A percentile compares a stretch with the other conserved stretches of the same genome.
phyloP scores from a whole-genome alignment of 2,329 filamentous ascomycete genomes.

The Simplicillium aogashimaense region DNA sequence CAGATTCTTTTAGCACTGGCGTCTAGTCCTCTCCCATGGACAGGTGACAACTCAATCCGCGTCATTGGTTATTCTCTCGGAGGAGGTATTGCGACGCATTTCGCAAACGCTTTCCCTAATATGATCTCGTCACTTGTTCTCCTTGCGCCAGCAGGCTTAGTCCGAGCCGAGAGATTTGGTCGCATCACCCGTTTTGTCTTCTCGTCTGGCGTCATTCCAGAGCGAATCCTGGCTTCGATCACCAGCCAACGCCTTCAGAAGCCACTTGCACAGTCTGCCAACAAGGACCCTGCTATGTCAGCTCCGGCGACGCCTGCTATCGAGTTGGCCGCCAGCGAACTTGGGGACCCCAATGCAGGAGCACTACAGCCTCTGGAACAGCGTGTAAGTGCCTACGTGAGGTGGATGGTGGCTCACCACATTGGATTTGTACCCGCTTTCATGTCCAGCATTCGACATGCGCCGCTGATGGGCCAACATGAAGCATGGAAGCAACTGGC shows the following conservation, averaged over 20 bases:
- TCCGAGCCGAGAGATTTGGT: slow-evolving; percentile 47
- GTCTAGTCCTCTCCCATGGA: slow-evolving; percentile 63
- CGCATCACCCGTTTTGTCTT: slow-evolving; percentile 39
- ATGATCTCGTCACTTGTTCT: slow-evolving; percentile 63
- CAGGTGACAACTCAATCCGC: slow-evolving; percentile 45
- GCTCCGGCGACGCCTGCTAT: slow-evolving; percentile 18
- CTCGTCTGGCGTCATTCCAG: slow-evolving; percentile 43
- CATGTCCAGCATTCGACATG: slow-evolving; percentile 45
- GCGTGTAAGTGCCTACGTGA: slow-evolving; percentile 39
- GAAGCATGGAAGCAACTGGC: slow-evolving; percentile 38
- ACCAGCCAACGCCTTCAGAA: slow-evolving; percentile 37
- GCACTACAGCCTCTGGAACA: slow-evolving; percentile 30
- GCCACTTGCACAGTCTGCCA: slow-evolving; percentile 32
- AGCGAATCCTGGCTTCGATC: slow-evolving; percentile 36
- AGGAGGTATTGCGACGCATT: slow-evolving; percentile 66
- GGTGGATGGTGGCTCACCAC: slow-evolving; percentile 49
- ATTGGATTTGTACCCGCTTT: slow-evolving; percentile 50
- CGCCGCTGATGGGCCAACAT: slow-evolving; percentile 43
- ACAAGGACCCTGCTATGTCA: slow-evolving; percentile 13
- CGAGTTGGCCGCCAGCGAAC: slow-evolving; percentile 33
- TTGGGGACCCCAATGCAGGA: slow-evolving; percentile 17
- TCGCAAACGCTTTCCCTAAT: slow-evolving; percentile 62
- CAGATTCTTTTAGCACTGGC: slow-evolving; percentile 63
- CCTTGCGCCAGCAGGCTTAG: slow-evolving; percentile 69
- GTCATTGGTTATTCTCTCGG: slow-evolving; percentile 76